These are phyloP conservation scores for Botryotinia calthae DNA, from an alignment of 2,329 filamentous ascomycete species.

Conservation along the genomic window DNA sequence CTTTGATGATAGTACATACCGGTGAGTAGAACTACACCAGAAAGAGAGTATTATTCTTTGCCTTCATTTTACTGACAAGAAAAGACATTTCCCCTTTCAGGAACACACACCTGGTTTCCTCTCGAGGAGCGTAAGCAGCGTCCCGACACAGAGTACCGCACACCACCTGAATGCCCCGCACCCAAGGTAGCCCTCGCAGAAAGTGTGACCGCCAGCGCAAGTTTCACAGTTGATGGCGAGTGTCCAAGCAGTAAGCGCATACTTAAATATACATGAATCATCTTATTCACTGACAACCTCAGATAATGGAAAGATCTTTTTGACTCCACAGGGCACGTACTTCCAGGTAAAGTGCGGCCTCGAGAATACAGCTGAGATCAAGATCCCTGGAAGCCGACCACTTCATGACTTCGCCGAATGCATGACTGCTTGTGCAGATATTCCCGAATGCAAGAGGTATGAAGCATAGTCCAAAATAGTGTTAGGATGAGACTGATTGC, in stretches of 20 bases:
- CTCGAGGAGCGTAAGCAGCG: constrained; percentile 3
- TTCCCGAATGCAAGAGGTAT: constrained; percentile 9
- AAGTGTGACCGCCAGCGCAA: not conserved
- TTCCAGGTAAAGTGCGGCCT: constrained; percentile 11
- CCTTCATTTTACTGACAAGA: not conserved
- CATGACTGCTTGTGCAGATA: constrained; percentile 16
- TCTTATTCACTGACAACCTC: not conserved
- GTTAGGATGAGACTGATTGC: not conserved
- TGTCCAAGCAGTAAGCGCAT: constrained; percentile 9
- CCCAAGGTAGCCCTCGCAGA: not conserved
- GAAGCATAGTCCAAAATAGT: not conserved
- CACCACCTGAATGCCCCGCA: constrained; percentile 1
- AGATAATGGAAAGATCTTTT: constrained; percentile 3
- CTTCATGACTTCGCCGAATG: constrained; percentile 14
- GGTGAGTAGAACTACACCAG: not conserved
- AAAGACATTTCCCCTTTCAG: constrained; percentile 5
- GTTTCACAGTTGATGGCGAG: constrained; percentile 5
- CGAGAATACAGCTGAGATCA: constrained; percentile 6
- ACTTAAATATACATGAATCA: not conserved
- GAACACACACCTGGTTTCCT: constrained; percentile 15
- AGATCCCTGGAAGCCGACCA: not conserved
- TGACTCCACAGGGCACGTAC: constrained; percentile 8
- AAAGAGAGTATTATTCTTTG: not conserved
- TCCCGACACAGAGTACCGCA: not conserved
- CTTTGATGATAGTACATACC: constrained; percentile 14